phyloP scores from a whole-genome alignment of 345 rosid genomes.

The Aquilaria malaccensis region DNA sequence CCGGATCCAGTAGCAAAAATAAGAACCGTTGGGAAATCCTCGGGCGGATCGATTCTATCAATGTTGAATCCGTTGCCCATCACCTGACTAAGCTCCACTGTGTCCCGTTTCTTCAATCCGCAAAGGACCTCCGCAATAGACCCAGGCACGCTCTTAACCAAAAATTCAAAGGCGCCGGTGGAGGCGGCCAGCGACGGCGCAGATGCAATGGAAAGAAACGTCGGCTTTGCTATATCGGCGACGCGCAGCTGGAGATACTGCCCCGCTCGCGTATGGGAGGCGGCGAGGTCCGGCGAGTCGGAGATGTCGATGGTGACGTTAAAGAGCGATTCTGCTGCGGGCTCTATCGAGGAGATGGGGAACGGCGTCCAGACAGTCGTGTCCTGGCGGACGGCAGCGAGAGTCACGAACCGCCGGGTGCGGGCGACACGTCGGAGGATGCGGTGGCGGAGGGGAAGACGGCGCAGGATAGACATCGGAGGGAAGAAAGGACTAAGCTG shows the following conservation, averaged over 20 bases:
- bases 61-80: conserved; percentile 77
- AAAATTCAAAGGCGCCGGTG: conserved; percentile 67
- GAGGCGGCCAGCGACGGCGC: conserved; percentile 56
- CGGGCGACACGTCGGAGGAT: conserved; percentile 18
- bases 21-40: conserved; percentile 51
- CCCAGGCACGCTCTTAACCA: conserved; percentile 81
- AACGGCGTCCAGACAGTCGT: conserved; percentile 67
- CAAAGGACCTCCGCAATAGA: conserved; percentile 91
- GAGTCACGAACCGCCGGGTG: conserved; percentile 34
- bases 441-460: conserved; percentile 26
- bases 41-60: conserved; percentile 65
- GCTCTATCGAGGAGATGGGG: conserved; percentile 47
- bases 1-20: conserved; percentile 97
- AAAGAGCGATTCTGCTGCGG: conserved; percentile 81
- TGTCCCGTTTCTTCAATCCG: conserved; percentile 66
- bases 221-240: conserved; percentile 52
- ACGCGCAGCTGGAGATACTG: conserved; percentile 91
- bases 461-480: conserved; percentile 73
- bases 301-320: conserved; percentile 77
- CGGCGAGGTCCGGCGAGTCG: conserved; percentile 59
- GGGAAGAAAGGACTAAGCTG: conserved; percentile 30
- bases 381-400: conserved; percentile 70
- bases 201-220: conserved; percentile 85
- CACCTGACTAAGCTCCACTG: conserved; percentile 69
- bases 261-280: conserved; percentile 59